These are phyloP conservation scores for Penicillium freii DNA, from an alignment of 2,329 filamentous ascomycete genomes.

Conservation along the genomic window DNA sequence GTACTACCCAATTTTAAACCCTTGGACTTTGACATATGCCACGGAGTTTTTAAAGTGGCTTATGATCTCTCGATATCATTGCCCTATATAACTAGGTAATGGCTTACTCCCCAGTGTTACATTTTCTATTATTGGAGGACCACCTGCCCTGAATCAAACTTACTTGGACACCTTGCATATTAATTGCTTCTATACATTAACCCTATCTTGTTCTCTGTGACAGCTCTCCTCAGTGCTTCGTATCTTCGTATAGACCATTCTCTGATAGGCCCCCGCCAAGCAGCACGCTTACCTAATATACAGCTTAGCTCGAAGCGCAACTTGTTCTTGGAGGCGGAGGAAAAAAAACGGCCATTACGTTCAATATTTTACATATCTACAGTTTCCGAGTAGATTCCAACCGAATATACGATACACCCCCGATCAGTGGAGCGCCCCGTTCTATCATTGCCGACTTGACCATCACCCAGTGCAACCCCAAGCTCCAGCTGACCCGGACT, in stretches of 20 bases:
- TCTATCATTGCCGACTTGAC: conserved; percentile 15
- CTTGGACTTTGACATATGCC: neutral
- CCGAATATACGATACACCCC: neutral
- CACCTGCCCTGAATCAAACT: neutral
- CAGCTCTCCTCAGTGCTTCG: conserved; percentile 4
- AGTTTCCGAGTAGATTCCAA: conserved; percentile 10
- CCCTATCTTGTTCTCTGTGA: neutral
- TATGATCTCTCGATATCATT: neutral
- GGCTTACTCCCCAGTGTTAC: neutral
- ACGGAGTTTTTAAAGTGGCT: neutral
- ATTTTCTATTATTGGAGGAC: neutral
- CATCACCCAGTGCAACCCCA: conserved; percentile 22
- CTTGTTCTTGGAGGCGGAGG: conserved; percentile 17
- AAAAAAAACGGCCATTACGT: neutral
- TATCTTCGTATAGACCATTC: conserved; percentile 14
- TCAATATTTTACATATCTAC: conserved; percentile 1
- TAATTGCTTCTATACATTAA: neutral
- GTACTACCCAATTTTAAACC: neutral
- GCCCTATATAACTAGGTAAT: neutral
- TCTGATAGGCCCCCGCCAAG: conserved; percentile 7
- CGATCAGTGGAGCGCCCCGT: conserved; percentile 8
- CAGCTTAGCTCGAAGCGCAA: conserved; percentile 12
- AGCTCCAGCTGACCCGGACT: conserved; percentile 1
- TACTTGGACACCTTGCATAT: neutral
- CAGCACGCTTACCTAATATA: conserved; percentile 16